A percentile compares a stretch with the other conserved stretches of the same genome.
phyloP scores from a whole-genome alignment of 2,329 filamentous ascomycete species.

The Hymenoscyphus linearis region DNA sequence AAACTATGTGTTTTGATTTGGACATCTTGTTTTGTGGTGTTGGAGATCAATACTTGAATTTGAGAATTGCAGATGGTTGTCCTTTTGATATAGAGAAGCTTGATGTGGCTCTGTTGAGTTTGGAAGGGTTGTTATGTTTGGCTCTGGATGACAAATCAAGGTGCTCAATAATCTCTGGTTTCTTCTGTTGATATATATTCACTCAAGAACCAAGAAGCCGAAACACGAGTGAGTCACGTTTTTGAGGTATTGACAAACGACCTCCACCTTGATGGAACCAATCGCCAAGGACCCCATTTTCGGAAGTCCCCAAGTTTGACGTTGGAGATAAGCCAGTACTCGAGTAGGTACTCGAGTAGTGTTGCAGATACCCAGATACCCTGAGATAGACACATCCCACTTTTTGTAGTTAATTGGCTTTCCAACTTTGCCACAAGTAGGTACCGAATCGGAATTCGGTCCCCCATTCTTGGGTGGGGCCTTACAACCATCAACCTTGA shows the following conservation, averaged over 20 bases:
- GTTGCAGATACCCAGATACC: not conserved
- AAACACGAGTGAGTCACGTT: not conserved
- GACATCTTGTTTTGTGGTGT: not conserved
- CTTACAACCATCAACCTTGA: not conserved
- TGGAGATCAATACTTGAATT: too few species aligned
- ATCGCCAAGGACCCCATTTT: not conserved
- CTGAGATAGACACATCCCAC: not conserved
- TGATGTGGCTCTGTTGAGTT: not conserved
- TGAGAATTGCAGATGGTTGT: not conserved
- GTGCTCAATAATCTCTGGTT: not conserved
- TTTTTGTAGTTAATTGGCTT: not conserved
- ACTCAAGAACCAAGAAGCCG: not conserved
- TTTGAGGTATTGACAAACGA: not conserved
- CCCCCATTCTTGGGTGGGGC: not conserved
- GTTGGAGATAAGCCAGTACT: not conserved
- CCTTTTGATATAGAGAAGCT: not conserved
- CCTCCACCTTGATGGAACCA: not conserved
- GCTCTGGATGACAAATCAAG: not conserved
- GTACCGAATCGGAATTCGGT: not conserved
- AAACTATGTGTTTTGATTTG: constrained; percentile 40
- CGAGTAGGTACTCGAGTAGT: too few species aligned
- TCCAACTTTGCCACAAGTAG: not conserved
- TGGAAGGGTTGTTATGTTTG: not conserved
- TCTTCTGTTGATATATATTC: not conserved
- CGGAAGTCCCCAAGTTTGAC: not conserved